Base-by-base conservation (phyloP, 805 yeast species). In the Wickerhamiella galacta region DNA sequence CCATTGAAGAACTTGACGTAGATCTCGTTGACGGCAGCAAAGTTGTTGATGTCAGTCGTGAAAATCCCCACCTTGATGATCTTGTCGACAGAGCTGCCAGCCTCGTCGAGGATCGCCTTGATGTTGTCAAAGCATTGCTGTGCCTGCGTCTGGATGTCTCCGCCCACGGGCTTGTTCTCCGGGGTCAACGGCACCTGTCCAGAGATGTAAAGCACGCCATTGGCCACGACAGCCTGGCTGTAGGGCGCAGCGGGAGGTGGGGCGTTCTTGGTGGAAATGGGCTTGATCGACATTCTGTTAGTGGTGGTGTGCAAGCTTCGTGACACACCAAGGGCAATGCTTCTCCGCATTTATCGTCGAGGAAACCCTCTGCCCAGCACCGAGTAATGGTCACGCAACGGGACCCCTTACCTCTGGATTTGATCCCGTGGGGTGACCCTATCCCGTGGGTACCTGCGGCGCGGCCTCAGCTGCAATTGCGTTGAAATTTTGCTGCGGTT, bases 191-290 rank as follows among this genome's bases (percentile, higher is more conserved):
- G 95, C 40, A 90, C 75, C 62, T 90, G 98, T 35, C 98, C 98
- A 34, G 94, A 80, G 37, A 90, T 82, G 56, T 77, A 90, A 54
- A 90, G 59, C 55, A 82, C 72, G 39, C 93, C 70, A 56, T 80
- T 81, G 47, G 74, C 93, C 61, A 79, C 83, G 56, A 85, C 70
- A 30, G 96, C 98, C 59, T 90, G 98, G 19, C 94, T 81, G 58
- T 87, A 87, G 10, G 94, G 72, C 24, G 95, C 96, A 25, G 94
- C 95, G 39, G 96, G 94, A 38, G 93, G 83, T 45, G 98, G 96
- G 23, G 96, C 94, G 44, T 63, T 63, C 41, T 71, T 63, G 33
- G 93, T 47, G 6, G 45, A 41, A 16, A 47, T 33, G 32, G 39
- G 39, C 29, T 46, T 42, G 37, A 46, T 41, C 14, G 39, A 36